Conservation (phyloP, 2,329 filamentous ascomycete genomes). For the Verticillium tricorpus region DNA sequence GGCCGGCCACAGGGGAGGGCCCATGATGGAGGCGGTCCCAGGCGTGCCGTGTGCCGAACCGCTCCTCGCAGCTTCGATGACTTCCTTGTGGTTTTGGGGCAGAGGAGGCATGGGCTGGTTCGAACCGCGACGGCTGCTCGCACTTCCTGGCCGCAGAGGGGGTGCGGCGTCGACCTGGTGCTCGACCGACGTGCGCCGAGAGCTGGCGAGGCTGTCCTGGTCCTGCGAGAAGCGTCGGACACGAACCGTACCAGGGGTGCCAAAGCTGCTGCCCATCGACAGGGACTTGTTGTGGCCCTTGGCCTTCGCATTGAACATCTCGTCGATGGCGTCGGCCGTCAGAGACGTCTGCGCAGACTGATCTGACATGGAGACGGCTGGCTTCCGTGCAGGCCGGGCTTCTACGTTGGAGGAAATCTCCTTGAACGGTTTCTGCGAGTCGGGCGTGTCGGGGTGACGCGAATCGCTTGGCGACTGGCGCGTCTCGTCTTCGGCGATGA, state of each 20-base stretch:
- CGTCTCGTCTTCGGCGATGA: slow-evolving; percentile 63
- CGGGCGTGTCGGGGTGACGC: slow-evolving; percentile 40
- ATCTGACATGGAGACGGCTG: slow-evolving; percentile 50
- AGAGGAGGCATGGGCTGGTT: slow-evolving; percentile 58
- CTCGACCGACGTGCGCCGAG: slow-evolving; percentile 13
- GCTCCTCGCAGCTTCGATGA: slow-evolving; percentile 73
- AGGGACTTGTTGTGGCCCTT: slow-evolving; percentile 28
- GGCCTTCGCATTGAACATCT: slow-evolving; percentile 57
- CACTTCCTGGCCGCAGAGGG: slow-evolving; percentile 62
- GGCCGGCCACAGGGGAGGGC: slow-evolving; percentile 77
- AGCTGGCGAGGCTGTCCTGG: slow-evolving; percentile 45
- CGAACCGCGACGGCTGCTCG: slow-evolving; percentile 56
- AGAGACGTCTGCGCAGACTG: slow-evolving; percentile 78
- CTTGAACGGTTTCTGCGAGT: slow-evolving; percentile 55
- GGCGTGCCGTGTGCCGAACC: slow-evolving; percentile 44
- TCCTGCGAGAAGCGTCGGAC: slow-evolving; percentile 42
- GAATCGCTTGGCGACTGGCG: slow-evolving; percentile 44
- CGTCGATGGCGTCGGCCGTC: slow-evolving; percentile 77
- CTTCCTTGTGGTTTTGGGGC: slow-evolving; percentile 76
- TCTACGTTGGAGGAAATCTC: slow-evolving; percentile 58
- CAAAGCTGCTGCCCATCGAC: slow-evolving; percentile 29
- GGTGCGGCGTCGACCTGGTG: slow-evolving; percentile 5
- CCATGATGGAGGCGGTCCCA: slow-evolving; percentile 55
- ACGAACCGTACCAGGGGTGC: slow-evolving; percentile 35
- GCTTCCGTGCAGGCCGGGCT: slow-evolving; percentile 33